These are phyloP conservation scores for Adansonia madagascariensis DNA, from an alignment of 441 rosid species.

Conservation along the genomic window DNA sequence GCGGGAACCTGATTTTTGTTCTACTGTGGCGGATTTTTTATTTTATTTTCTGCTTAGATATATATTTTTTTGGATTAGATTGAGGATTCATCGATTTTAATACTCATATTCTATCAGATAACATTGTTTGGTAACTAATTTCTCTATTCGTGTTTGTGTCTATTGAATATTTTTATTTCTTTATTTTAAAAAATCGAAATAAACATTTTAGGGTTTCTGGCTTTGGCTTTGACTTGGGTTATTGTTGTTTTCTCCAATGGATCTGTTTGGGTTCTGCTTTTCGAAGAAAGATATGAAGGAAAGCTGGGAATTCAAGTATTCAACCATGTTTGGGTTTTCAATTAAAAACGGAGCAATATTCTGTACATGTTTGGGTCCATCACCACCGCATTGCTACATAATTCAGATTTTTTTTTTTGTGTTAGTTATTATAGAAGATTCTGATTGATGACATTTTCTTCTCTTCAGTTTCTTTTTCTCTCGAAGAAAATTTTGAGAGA, in stretches of 20 bases:
- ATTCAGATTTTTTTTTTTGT: conserved; percentile 20
- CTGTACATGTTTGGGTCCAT: background rate
- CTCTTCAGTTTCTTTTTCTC: background rate
- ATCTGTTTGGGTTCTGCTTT: conserved; percentile 19
- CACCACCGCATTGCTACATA: background rate
- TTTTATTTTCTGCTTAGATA: conserved; percentile 8
- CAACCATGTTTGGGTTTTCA: conserved; percentile 24
- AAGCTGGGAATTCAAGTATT: conserved; percentile 9
- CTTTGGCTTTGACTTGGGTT: background rate
- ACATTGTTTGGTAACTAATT: conserved; percentile 10
- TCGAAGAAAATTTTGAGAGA: background rate
- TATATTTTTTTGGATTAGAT: background rate
- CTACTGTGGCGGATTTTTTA: conserved; percentile 26
- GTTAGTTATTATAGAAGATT: conserved; percentile 10
- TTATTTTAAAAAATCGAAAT: background rate
- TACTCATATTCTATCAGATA: conserved; percentile 13
- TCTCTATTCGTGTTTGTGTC: conserved; percentile 11
- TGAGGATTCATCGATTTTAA: conserved; percentile 6
- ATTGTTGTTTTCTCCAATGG: background rate
- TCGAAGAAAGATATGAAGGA: background rate
- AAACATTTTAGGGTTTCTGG: conserved; percentile 30
- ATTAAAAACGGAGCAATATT: background rate
- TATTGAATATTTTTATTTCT: background rate
- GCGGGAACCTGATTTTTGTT: conserved; percentile 43
- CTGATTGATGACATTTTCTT: background rate